A percentile compares a stretch with the other conserved stretches of the same genome.
Evolutionary conservation across 257 asterid species (phyloP).

Genomic region (Plantago elongata): DNA sequence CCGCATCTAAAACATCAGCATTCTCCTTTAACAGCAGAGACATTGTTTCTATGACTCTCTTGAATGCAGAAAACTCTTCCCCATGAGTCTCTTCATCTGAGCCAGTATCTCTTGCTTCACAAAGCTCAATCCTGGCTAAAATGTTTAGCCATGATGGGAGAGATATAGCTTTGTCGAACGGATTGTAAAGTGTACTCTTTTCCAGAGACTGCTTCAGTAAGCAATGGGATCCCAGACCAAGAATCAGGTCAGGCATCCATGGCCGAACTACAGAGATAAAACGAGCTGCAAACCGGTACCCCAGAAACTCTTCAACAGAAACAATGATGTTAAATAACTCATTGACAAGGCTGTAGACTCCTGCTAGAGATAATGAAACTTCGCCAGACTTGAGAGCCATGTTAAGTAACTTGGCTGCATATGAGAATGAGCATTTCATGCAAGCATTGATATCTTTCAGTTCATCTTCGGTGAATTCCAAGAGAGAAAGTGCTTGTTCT

Average conservation of each 20-base stretch:
- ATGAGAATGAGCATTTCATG: slow-evolving; percentile 72
- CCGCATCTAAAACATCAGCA: slow-evolving; percentile 53
- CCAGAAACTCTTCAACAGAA: slow-evolving; percentile 64
- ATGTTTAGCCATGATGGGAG: slow-evolving; percentile 57
- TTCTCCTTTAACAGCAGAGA: slow-evolving; percentile 45
- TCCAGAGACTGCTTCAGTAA: slow-evolving; percentile 37
- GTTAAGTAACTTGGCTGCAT: slow-evolving; percentile 71
- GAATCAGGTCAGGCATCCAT: slow-evolving; percentile 79
- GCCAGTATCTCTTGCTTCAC: slow-evolving; percentile 33
- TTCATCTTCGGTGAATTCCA: slow-evolving; percentile 45
- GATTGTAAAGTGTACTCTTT: slow-evolving; percentile 21
- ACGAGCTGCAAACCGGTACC: slow-evolving; percentile 56
- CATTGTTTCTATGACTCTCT: slow-evolving; percentile 43
- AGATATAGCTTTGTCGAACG: slow-evolving; percentile 24
- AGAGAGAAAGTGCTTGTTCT: slow-evolving; percentile 32
- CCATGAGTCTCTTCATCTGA: slow-evolving; percentile 36
- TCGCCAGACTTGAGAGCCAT: slow-evolving; percentile 46
- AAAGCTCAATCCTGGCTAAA: slow-evolving; percentile 62
- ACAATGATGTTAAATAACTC: slow-evolving; percentile 52
- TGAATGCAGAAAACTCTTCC: slow-evolving; percentile 44
- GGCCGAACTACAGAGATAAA: slow-evolving; percentile 47
- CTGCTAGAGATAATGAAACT: slow-evolving; percentile 29
- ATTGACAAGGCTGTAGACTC: slow-evolving; percentile 44
- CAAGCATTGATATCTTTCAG: slow-evolving; percentile 44
- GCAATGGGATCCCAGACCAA: slow-evolving; percentile 60